Evolutionary conservation across 495 filamentous ascomycete genomes (phyloP), one percentile per base, ranked within the genome.

Genomic region (Evansstolkia leycettana): DNA sequence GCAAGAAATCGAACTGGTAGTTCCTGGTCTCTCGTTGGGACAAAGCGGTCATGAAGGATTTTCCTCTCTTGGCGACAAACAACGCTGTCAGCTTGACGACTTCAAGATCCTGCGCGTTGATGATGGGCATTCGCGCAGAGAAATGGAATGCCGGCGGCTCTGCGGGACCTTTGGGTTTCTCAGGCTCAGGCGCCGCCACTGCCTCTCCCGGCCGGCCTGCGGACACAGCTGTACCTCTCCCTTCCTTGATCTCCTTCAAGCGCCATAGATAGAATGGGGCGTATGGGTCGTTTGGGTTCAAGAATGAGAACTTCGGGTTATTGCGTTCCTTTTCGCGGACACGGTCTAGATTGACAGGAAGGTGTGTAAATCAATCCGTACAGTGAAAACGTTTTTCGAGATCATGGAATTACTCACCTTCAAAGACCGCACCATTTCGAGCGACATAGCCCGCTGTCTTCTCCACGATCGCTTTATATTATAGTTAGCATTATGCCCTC

Each of bases 361-460:
- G 17, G 26, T 47, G 31, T 45, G 37, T 26, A 30, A 13, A 40
- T 12, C 3, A 24, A 20, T 15, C 12, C 9, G 18, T 14, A 26
- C 17, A 18, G 12, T 7, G 24, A 29, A 29, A n/a, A 6, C 11
- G 24, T 7, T 7, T 11, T 26, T n/a, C 11, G 1, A 11, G 11
- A 30, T 25, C 26, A 18, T 3, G 23, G 31, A 38, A 33, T 26
- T 18, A 57, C 64, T 40, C 48, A 77, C 75, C 72, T 73, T 90
- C 89, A 54, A 96, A 93, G 17, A 79, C 71, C 13, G 71, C 41
- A 14, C 87, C 86, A 54, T 94, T 66, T 79, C 57, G 78, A 48
- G 78, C 79, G 28, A 94, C 86, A 53, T 89, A 94, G 13, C 87
- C 87, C 20, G 89, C 88, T n/a, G 89, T 94, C 61, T 93, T 95